Conservation (phyloP, 495 filamentous ascomycete genomes). For the Endocarpon pusillum region DNA sequence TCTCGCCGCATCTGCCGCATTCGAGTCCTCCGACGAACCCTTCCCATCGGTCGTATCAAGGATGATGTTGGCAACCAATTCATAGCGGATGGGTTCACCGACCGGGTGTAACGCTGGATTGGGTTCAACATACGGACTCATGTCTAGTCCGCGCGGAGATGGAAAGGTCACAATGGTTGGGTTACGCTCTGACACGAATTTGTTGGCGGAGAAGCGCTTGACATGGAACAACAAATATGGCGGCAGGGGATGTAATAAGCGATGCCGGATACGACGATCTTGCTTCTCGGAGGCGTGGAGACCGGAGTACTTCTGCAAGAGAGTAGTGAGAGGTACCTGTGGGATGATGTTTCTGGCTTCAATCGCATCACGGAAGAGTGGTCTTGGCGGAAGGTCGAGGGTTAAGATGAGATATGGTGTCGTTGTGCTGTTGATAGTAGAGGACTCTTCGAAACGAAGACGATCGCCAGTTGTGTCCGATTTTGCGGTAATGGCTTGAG, state of each 20-base stretch:
- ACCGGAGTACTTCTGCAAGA: slow-evolving; percentile 91
- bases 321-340: slow-evolving; percentile 74
- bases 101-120: slow-evolving; percentile 41
- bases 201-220: slow-evolving; percentile 91
- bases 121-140: slow-evolving; percentile 75
- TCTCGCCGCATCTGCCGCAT: slow-evolving; percentile 64
- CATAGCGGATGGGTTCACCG: slow-evolving; percentile 83
- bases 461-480: slow-evolving; percentile 70
- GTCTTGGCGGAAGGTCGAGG: slow-evolving; percentile 78
- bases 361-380: slow-evolving; percentile 87
- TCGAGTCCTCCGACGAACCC: slow-evolving; percentile 50
- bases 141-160: slow-evolving; percentile 56
- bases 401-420: slow-evolving; percentile 79
- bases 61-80: slow-evolving; percentile 90
- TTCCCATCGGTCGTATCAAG: slow-evolving; percentile 58
- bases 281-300: slow-evolving; percentile 73
- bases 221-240: slow-evolving; percentile 89
- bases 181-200: slow-evolving; percentile 89
- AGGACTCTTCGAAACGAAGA: slow-evolving; percentile 84
- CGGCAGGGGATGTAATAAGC: slow-evolving; percentile 79
- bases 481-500: slow-evolving; percentile 83
- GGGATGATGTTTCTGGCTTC: slow-evolving; percentile 86
- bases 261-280: slow-evolving; percentile 70
- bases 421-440: slow-evolving; percentile 55
- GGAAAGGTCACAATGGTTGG: slow-evolving; percentile 97